Conservation (phyloP, 2,329 filamentous ascomycete species). For the Stagonosporopsis tanaceti region DNA sequence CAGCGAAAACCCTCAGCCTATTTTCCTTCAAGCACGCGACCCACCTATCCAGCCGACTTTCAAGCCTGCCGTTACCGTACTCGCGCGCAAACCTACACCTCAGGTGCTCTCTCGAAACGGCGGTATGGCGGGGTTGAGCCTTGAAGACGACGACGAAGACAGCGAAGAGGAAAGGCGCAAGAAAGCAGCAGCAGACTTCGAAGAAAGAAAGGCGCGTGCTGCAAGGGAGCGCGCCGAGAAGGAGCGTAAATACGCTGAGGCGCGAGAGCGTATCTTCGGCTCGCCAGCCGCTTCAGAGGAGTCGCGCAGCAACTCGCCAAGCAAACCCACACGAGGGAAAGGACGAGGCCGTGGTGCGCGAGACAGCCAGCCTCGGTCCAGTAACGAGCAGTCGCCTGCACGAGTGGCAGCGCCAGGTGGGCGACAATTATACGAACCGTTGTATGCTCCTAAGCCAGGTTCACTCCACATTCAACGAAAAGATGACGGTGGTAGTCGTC, state of each 20-base stretch:
- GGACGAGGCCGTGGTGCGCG: slow-evolving; percentile 48
- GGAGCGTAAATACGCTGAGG: slow-evolving; percentile 88
- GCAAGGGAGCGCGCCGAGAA: slow-evolving; percentile 86
- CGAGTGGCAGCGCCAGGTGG: slow-evolving; percentile 39
- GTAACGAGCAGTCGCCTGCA: slow-evolving; percentile 48
- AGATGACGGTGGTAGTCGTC: slow-evolving; percentile 53
- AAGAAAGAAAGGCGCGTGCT: slow-evolving; percentile 80
- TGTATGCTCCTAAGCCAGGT: slow-evolving; percentile 71
- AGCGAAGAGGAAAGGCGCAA: slow-evolving; percentile 69
- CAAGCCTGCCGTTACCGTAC: slow-evolving; percentile 82
- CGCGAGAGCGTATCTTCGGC: slow-evolving; percentile 85
- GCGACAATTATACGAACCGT: slow-evolving; percentile 80
- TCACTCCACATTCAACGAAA: slow-evolving; percentile 57
- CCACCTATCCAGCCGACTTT: slow-evolving; percentile 75
- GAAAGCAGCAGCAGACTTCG: slow-evolving; percentile 70
- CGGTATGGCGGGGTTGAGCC: slow-evolving; percentile 56
- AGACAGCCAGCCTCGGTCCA: slow-evolving; percentile 49
- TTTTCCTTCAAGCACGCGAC: slow-evolving; percentile 73
- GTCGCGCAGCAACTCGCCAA: slow-evolving; percentile 47
- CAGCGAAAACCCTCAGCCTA: slow-evolving; percentile 77
- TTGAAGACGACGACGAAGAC: slow-evolving; percentile 67
- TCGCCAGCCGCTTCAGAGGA: slow-evolving; percentile 53
- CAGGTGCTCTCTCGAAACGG: slow-evolving; percentile 67
- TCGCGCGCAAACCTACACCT: slow-evolving; percentile 79
- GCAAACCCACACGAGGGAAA: slow-evolving; percentile 45